Evolutionary conservation across 306 rosid species (phyloP).

Genomic region (Citrullus mucosospermus): DNA sequence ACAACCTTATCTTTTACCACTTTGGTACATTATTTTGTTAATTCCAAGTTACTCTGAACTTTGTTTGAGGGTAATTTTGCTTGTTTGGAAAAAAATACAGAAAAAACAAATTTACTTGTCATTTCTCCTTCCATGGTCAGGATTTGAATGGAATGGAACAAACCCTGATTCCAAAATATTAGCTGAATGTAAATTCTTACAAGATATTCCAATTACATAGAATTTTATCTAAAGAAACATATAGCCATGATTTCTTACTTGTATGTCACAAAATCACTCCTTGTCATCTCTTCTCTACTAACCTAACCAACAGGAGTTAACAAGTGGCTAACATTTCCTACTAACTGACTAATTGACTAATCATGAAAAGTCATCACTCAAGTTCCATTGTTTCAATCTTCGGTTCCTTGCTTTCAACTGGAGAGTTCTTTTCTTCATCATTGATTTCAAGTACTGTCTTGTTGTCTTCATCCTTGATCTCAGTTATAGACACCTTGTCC

Average conservation of each 20-base stretch:
- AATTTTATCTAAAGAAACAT: neutral
- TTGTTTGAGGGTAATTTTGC: neutral
- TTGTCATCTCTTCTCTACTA: neutral
- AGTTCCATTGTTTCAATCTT: conserved; percentile 16
- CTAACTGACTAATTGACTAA: neutral
- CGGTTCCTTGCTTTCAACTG: neutral
- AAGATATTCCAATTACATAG: neutral
- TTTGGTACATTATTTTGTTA: neutral
- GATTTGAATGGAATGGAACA: neutral
- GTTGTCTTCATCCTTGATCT: conserved; percentile 12
- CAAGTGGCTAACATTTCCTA: conserved; percentile 4
- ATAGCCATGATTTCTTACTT: neutral
- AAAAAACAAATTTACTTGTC: neutral
- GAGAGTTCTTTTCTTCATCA: neutral
- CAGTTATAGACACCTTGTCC: neutral
- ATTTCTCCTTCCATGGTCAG: neutral
- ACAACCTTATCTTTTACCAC: neutral
- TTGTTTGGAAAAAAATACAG: neutral
- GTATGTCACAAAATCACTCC: neutral
- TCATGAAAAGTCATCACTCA: neutral
- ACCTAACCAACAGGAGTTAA: neutral
- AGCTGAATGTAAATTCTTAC: neutral
- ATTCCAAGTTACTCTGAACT: neutral
- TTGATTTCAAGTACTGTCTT: neutral
- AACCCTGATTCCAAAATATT: neutral